Evolutionary conservation across 805 yeast genomes (phyloP), one percentile per base, ranked within the genome.

Genomic region (Metschnikowia gelsemii): DNA sequence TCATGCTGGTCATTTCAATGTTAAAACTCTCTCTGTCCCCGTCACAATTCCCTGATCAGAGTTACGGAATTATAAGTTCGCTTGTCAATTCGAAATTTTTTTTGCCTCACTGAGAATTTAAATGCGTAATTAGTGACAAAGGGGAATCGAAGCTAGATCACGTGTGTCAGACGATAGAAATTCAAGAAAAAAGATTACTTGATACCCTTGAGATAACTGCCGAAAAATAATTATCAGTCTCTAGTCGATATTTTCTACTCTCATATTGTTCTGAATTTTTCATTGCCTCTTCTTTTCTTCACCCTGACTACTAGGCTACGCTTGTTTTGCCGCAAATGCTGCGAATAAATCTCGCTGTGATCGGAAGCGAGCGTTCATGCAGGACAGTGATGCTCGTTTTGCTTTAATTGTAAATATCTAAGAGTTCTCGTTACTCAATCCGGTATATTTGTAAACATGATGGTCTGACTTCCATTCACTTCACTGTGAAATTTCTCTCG

Each of bases 381-480:
- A 36, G 42, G 32, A 38, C 23, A 25, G 14, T 7, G 20, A n/a
- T 28, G 45, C 52, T 43, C 45, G 37, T 42, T 50, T 44, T 21
- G 50, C 45, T 33, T 28, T 32, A 42, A 33, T 47, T 47, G 54
- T 51, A 51, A 51, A 51, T 51, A 51, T 35, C 23, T 18, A n/a
- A 21, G 32, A 35, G 38, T 16, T 29, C 41, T 40, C 43, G 35
- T 45, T 47, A 40, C 55, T 42, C 39, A 36, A 51, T 45, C 30
- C 43, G 54, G 56, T 18, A 26, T 24, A 31, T 43, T 47, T 47
- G 54, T 51, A 51, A 51, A 51, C 56, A 51, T 28, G 45, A 25
- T 26, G 32, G 19, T 39, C 21, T 30, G 39, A 21, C 28, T 17
- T n/a, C 25, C 18, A 29, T 32, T 38, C 39, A 38, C 24, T 12